phyloP scores from a whole-genome alignment of 2,329 filamentous ascomycete genomes.

The Zymoseptoria crescenta region DNA sequence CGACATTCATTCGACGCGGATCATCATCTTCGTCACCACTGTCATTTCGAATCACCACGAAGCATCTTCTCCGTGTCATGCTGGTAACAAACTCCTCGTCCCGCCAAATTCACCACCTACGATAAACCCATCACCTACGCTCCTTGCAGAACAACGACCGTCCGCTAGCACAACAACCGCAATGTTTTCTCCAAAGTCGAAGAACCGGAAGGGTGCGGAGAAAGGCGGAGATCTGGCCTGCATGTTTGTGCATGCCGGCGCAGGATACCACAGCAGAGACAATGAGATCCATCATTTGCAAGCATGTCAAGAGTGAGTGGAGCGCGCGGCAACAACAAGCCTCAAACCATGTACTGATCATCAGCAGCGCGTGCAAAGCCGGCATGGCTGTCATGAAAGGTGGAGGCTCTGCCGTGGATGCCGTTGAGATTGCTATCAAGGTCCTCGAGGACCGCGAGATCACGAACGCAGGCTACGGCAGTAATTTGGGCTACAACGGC shows the following conservation, averaged over 20 bases:
- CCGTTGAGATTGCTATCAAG: slow-evolving; percentile 80
- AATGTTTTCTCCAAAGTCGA: slow-evolving; percentile 28
- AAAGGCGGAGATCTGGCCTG: slow-evolving; percentile 51
- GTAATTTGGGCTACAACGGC: slow-evolving; percentile 85
- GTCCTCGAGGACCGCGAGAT: slow-evolving; percentile 89
- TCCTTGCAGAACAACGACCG: not conserved
- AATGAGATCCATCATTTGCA: slow-evolving; percentile 80
- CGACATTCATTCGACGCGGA: not conserved
- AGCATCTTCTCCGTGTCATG: not conserved
- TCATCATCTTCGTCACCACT: not conserved
- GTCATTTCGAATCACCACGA: not conserved
- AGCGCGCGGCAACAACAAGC: not conserved
- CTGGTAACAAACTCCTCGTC: not conserved
- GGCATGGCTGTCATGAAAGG: slow-evolving; percentile 74
- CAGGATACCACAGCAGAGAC: slow-evolving; percentile 80
- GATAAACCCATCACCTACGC: not conserved
- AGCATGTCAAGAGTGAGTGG: slow-evolving; percentile 76
- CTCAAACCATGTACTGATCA: slow-evolving; percentile 13
- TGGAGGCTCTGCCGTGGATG: slow-evolving; percentile 75
- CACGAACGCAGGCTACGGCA: slow-evolving; percentile 93
- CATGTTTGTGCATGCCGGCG: slow-evolving; percentile 92
- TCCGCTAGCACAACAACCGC: not conserved
- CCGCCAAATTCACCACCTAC: not conserved
- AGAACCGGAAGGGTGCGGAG: slow-evolving; percentile 14
- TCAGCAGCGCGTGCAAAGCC: slow-evolving; percentile 64